Evolutionary conservation across 2,329 filamentous ascomycete species (phyloP).

Genomic region (Cladobotryum protrusum): DNA sequence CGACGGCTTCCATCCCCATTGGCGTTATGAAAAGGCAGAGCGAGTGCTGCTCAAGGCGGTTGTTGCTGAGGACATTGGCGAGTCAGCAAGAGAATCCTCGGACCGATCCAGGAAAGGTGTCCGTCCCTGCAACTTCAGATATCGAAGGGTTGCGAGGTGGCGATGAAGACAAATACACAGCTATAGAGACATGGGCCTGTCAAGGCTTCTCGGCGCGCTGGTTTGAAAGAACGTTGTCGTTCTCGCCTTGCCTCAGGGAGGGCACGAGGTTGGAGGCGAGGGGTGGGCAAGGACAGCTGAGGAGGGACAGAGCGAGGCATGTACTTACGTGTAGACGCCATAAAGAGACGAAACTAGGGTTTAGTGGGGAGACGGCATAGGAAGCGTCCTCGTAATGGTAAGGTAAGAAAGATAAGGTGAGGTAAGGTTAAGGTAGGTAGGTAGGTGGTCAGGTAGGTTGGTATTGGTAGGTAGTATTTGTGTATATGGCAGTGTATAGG

Average conservation of each 20-base stretch:
- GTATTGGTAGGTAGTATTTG: too few relatives aligned
- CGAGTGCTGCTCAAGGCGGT: slow-evolving; percentile 12
- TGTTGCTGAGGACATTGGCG: slow-evolving; percentile 1
- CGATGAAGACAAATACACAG: not conserved
- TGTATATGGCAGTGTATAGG: too few relatives aligned
- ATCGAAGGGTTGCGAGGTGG: not conserved
- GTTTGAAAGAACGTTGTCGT: too few relatives aligned
- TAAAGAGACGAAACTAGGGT: slow-evolving; percentile 1
- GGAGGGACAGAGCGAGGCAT: slow-evolving; percentile 4
- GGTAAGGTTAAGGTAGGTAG: too few relatives aligned
- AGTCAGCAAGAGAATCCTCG: slow-evolving; percentile 1
- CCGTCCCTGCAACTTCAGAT: not conserved
- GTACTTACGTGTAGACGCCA: slow-evolving; percentile 12
- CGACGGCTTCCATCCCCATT: slow-evolving; percentile 18
- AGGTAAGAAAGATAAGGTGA: too few relatives aligned
- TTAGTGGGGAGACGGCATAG: not conserved
- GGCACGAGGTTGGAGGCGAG: too few relatives aligned
- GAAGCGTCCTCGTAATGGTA: not conserved
- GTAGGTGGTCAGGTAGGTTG: too few relatives aligned
- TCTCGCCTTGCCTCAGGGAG: too few relatives aligned
- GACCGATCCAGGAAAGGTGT: not conserved
- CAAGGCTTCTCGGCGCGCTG: too few relatives aligned
- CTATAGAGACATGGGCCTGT: too few relatives aligned
- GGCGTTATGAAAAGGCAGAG: slow-evolving; percentile 9
- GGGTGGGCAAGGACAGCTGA: slow-evolving; percentile 1